These are phyloP conservation scores for Rhizoclosmatium sp. DNA, from an alignment of 192 early-diverging fungal species.

Conservation along the genomic window DNA sequence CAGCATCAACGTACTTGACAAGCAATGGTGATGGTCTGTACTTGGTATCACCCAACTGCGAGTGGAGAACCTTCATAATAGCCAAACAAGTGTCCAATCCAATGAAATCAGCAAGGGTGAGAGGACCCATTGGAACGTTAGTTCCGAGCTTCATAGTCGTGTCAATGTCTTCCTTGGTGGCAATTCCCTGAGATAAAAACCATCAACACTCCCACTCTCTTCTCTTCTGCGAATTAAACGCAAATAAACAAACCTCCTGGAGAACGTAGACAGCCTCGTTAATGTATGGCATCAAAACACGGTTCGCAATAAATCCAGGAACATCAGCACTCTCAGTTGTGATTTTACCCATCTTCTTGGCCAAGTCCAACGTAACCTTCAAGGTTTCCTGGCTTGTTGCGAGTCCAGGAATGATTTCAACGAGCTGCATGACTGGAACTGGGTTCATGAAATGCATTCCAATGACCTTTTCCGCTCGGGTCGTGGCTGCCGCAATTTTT, in stretches of 20 bases:
- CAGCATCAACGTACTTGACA: slow-evolving; percentile 95
- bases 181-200: slow-evolving; percentile 71
- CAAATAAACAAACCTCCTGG: slow-evolving; percentile 66
- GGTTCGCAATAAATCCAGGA: slow-evolving; percentile 97
- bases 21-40: slow-evolving; percentile 93
- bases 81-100: slow-evolving; percentile 97
- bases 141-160: slow-evolving; percentile 98
- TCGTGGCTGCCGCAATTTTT: slow-evolving; percentile 94
- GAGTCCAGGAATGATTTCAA: slow-evolving; percentile 95
- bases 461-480: slow-evolving; percentile 82
- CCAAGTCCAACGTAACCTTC: slow-evolving; percentile 75
- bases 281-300: slow-evolving; percentile 98
- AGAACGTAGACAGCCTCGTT: slow-evolving; percentile 92
- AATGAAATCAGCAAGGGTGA: slow-evolving; percentile 97
- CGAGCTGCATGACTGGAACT: slow-evolving; percentile 95
- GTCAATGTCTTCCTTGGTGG: slow-evolving; percentile 93
- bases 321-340: slow-evolving; percentile 86
- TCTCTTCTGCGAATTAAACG: slow-evolving; percentile 17
- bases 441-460: slow-evolving; percentile 99
- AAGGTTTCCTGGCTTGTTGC: slow-evolving; percentile 80
- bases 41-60: slow-evolving; percentile 91
- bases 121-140: slow-evolving; percentile 97
- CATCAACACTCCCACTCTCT: slow-evolving; percentile 32
- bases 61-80: slow-evolving; percentile 94
- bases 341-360: slow-evolving; percentile 91